Conservation (phyloP, 2,329 filamentous ascomycete species). For the Neoarthrinium moseri region DNA sequence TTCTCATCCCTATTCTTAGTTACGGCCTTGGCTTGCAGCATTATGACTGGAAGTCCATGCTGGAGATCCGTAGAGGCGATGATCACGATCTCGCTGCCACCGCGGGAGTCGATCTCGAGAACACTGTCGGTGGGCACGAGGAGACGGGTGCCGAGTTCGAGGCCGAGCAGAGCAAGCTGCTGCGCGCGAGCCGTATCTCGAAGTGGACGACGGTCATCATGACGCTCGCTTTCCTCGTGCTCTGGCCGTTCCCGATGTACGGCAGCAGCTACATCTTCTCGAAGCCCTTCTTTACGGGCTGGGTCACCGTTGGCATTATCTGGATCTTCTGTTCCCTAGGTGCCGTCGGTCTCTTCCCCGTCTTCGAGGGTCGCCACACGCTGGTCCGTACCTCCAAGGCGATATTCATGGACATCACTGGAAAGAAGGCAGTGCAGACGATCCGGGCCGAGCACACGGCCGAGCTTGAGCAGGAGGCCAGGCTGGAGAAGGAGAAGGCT, state of each 20-base stretch:
- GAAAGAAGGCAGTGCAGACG: conserved; percentile 31
- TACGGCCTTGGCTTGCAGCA: conserved; percentile 67
- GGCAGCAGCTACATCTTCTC: conserved; percentile 78
- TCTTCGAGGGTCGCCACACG: conserved; percentile 75
- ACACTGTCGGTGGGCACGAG: conserved; percentile 46
- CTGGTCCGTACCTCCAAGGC: conserved; percentile 59
- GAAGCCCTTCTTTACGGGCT: conserved; percentile 80
- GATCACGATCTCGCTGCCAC: conserved; percentile 69
- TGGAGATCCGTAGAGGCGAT: conserved; percentile 72
- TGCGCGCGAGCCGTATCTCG: conserved; percentile 51
- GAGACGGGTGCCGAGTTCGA: conserved; percentile 29
- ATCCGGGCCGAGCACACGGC: conserved; percentile 25
- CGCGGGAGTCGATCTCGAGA: conserved; percentile 65
- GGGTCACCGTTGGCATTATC: conserved; percentile 73
- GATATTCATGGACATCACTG: conserved; percentile 60
- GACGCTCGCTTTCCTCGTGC: conserved; percentile 70
- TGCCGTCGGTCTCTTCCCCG: conserved; percentile 76
- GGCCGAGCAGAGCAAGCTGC: conserved; percentile 42
- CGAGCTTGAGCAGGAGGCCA: neutral
- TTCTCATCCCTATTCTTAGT: conserved; percentile 77
- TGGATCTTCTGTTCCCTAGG: conserved; percentile 75
- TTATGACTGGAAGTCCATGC: conserved; percentile 87
- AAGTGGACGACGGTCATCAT: conserved; percentile 54
- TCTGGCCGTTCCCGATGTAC: conserved; percentile 95
- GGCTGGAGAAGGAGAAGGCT: conserved; percentile 11